Conservation (phyloP, 2,329 filamentous ascomycete species). For the Epichloe sp. region DNA sequence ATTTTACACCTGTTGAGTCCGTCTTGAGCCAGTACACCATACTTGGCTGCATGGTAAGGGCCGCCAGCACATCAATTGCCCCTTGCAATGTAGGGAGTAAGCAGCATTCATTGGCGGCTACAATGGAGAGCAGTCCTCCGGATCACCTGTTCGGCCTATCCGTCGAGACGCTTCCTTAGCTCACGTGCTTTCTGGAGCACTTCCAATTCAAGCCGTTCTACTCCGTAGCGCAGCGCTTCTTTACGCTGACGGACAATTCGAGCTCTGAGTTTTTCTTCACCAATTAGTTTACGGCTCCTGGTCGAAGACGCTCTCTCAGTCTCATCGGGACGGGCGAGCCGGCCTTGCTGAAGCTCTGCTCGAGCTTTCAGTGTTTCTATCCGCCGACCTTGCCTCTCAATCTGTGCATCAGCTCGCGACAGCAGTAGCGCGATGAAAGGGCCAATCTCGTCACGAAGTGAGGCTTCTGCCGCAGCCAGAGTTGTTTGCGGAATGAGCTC, state of each 20-base stretch:
- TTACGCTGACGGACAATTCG: constrained; percentile 64
- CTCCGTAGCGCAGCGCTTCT: constrained; percentile 73
- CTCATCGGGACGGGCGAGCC: constrained; percentile 25
- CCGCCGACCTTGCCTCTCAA: constrained; percentile 70
- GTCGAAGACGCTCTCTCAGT: constrained; percentile 5
- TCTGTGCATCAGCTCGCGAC: constrained; percentile 66
- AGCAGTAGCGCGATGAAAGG: constrained; percentile 72
- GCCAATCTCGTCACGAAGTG: constrained; percentile 78
- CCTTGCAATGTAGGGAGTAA: background rate
- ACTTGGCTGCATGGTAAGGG: background rate
- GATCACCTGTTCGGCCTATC: constrained; percentile 6
- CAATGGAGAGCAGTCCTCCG: background rate
- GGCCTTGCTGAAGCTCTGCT: constrained; percentile 69
- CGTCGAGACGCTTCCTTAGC: constrained; percentile 36
- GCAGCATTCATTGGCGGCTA: background rate
- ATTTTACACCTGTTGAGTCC: background rate
- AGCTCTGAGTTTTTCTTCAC: constrained; percentile 36
- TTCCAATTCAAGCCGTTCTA: constrained; percentile 75
- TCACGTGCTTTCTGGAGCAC: constrained; percentile 61
- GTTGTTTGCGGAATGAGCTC: constrained; percentile 81
- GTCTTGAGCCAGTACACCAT: background rate
- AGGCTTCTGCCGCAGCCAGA: constrained; percentile 67
- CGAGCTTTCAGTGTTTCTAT: constrained; percentile 76
- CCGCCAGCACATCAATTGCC: background rate
- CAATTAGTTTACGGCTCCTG: constrained; percentile 32